These are phyloP conservation scores for Phalaenopsis aphrodite DNA, from an alignment of 106 monocot genomes.

Conservation along the genomic window DNA sequence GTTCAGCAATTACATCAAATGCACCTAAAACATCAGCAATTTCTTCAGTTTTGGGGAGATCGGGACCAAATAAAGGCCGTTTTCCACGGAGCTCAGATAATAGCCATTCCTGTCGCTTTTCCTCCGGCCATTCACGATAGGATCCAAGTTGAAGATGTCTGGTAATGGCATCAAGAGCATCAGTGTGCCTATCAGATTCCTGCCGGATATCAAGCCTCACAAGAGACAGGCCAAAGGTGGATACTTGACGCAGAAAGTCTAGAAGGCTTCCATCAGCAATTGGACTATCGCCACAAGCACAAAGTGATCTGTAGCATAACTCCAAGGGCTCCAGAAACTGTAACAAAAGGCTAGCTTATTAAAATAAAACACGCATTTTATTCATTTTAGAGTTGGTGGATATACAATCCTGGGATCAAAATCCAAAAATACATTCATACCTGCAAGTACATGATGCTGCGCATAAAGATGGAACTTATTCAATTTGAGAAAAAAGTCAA, in stretches of 20 bases:
- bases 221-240: slow-evolving; percentile 87
- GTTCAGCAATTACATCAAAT: slow-evolving; percentile 72
- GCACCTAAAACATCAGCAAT: slow-evolving; percentile 84
- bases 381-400: neutral
- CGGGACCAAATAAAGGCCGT: slow-evolving; percentile 82
- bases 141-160: slow-evolving; percentile 84
- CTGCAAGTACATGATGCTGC: neutral
- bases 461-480: neutral
- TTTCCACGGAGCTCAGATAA: slow-evolving; percentile 90
- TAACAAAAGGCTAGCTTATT: neutral
- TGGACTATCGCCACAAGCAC: slow-evolving; percentile 61
- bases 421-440: neutral
- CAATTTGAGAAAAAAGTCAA: too few species aligned
- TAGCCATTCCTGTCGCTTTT: slow-evolving; percentile 84
- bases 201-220: slow-evolving; percentile 96
- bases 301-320: slow-evolving; percentile 85
- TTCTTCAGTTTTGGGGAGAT: slow-evolving; percentile 83
- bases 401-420: neutral
- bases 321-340: slow-evolving; percentile 94
- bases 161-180: slow-evolving; percentile 90
- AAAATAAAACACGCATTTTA: neutral
- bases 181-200: slow-evolving; percentile 95
- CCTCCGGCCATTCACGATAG: slow-evolving; percentile 91
- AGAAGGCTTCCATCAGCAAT: slow-evolving; percentile 97
- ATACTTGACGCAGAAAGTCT: slow-evolving; percentile 91